Base-by-base conservation (phyloP, 805 yeast species). In the Teunomyces stri region DNA sequence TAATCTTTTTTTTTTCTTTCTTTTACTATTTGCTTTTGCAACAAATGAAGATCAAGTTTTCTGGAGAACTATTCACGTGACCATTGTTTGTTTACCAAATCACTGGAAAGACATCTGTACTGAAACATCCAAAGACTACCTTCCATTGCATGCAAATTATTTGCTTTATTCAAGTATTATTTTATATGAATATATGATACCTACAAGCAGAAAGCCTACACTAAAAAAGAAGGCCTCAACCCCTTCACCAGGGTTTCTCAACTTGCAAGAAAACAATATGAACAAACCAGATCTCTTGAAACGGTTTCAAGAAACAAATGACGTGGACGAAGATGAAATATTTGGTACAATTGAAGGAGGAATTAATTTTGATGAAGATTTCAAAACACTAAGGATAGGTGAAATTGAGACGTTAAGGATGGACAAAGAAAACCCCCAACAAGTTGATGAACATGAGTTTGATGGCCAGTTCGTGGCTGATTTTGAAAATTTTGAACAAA, bases 301-400 rank as follows among this genome's bases (percentile, higher is more conserved):
- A 37, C 55, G 49, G 42, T 65, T 49, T 48, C 63, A 58, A 38
- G 61, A 57, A 38, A 31, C 41, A 12, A 39, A n/a, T 29, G 50
- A 46, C 5, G 48, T 43, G 16, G 58, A 52, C n/a, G 53, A 52
- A 25, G 68, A 63, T 37, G 64, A 62, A 42, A 59, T 63, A 11
- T 61, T 65, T 52, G 68, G 65, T 10, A 53, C 58, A n/a, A 55
- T 46, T 15, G 55, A 54, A 43, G 62, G 55, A 5, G 53, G 49
- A 13, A 47, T 52, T 34, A 54, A 46, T 22, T 47, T 62, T 12
- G 66, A 60, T 16, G 62, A 59, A 27, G 66, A 62, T 16, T 64
- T 64, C 52, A 56, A 59, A 36, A 64, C 66, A 12, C 45, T 65
- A 15, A 56, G 57, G 35, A 45, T 59, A 9, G 49, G 45, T 16